A percentile compares a stretch with the other conserved stretches of the same genome.
Conservation (phyloP, 164 flowering plant species). For the Tetracentron sinense region DNA sequence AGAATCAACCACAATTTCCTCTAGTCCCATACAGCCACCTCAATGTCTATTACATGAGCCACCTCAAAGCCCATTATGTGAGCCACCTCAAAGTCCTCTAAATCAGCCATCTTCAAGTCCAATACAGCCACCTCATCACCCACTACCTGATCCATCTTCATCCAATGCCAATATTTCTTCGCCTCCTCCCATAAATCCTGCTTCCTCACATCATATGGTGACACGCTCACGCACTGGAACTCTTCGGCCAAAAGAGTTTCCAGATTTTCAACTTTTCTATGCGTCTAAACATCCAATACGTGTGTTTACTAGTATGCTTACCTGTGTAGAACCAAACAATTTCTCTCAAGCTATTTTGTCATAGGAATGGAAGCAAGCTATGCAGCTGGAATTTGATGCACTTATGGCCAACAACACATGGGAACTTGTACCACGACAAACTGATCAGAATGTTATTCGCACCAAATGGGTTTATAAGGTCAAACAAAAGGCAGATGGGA, state of each 20-base stretch:
- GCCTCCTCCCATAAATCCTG: not conserved
- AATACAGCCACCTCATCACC: not conserved
- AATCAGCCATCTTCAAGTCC: no score
- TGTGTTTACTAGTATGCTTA: constrained; percentile 4
- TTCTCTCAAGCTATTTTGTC: constrained; percentile 6
- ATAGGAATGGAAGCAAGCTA: not conserved
- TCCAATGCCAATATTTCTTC: not conserved
- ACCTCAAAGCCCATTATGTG: not conserved
- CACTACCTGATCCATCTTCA: not conserved
- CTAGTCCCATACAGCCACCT: not conserved
- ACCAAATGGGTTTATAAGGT: constrained; percentile 7
- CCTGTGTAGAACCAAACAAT: not conserved
- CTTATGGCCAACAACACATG: not conserved
- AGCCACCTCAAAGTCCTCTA: not conserved
- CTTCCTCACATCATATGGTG: constrained; percentile 2
- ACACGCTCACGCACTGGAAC: not conserved
- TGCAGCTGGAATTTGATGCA: constrained; percentile 3
- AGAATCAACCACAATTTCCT: not conserved
- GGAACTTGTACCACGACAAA: not conserved
- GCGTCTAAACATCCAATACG: not conserved
- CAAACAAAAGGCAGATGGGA: not conserved
- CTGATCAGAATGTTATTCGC: not conserved
- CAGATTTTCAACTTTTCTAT: not conserved
- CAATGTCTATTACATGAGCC: not conserved
- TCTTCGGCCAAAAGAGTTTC: not conserved